Evolutionary conservation across 768 basidiomycete genomes (phyloP), one percentile per base, ranked within the genome.

Genomic region (Mycena vitilis): DNA sequence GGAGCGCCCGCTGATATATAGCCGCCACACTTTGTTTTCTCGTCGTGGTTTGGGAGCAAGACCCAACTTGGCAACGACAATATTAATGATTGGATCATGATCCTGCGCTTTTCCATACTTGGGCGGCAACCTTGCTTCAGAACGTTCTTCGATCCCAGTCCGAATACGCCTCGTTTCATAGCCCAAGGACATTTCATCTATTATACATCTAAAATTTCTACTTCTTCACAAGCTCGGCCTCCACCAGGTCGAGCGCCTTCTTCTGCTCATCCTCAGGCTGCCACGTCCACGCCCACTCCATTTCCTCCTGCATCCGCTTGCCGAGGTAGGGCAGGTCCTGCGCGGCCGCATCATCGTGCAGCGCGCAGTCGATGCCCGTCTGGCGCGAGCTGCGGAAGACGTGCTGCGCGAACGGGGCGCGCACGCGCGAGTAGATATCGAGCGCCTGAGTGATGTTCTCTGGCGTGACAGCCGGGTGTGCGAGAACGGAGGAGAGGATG

Each of bases 401-500:
- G 34, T 54, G 52, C 30, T 30, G 30, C 30, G 62, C 51, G 44
- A 11, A 63, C 45, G 62, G 62, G 44, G 54, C 40, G 34, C 62
- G 42, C 53, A 63, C 47, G 52, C 44, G 53, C 34, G 53, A 55
- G 62, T 63, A 63, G n/a, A 63, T 34, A 42, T 63, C 45, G 42
- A 63, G 62, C 42, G 62, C 62, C 44, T 52, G 22, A 47, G 52
- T 34, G 36, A 47, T 42, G 25, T 52, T 55, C 52, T 52, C 52
- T 13, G 38, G 40, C 45, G 52, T 63, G 18, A 42, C 55, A 36
- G 52, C 30, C 53, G 62, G 44, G 40, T 63, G 62, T 36, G 62
- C 25, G 40, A 63, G 62, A 63, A 63, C 42, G 30, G 53, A 53
- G 52, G 53, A 52, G 45, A 63, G 62, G 42, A 63, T 53, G 30